Evolutionary conservation across 179 eudicot species (phyloP).

Genomic region (Patellifolia procumbens): DNA sequence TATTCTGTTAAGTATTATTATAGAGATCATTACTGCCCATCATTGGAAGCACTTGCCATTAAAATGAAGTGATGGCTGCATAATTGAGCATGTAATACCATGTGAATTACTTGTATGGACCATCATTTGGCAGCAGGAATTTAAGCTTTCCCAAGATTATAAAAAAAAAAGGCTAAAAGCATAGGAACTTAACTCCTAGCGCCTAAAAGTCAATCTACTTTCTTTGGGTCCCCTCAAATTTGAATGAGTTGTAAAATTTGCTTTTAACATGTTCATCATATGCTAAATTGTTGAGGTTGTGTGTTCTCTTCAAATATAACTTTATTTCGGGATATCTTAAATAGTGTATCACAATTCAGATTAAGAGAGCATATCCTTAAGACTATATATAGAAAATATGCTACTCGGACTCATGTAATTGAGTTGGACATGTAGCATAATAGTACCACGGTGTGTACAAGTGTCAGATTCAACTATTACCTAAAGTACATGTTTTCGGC

Average conservation of each 20-base stretch:
- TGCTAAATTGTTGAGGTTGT: slow-evolving; percentile 13
- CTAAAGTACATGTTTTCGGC: too few species aligned
- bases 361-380: too few species aligned
- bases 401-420: too few species aligned
- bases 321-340: too few species aligned
- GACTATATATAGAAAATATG: not conserved
- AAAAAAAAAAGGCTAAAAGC: not conserved
- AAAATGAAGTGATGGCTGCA: slow-evolving; percentile 29
- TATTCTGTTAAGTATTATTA: not conserved
- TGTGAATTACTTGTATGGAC: slow-evolving; percentile 24
- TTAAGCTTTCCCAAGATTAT: slow-evolving; percentile 1
- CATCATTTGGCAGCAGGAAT: slow-evolving; percentile 16
- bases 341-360: too few species aligned
- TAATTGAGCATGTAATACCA: slow-evolving; percentile 26
- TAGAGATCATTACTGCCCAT: slow-evolving; percentile 9
- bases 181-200: slow-evolving; percentile 8
- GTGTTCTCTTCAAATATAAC: too few species aligned
- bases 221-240: slow-evolving; percentile 4
- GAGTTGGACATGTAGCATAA: too few species aligned
- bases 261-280: slow-evolving; percentile 2
- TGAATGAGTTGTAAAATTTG: slow-evolving; percentile 9
- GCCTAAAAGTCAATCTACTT: slow-evolving; percentile 28
- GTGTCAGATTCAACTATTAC: too few species aligned
- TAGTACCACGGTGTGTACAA: too few species aligned
- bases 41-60: slow-evolving; percentile 18